Evolutionary conservation across 208 protist genomes (phyloP), one percentile per base, ranked within the genome.

Genomic region (Sergeia podlipaevii): DNA sequence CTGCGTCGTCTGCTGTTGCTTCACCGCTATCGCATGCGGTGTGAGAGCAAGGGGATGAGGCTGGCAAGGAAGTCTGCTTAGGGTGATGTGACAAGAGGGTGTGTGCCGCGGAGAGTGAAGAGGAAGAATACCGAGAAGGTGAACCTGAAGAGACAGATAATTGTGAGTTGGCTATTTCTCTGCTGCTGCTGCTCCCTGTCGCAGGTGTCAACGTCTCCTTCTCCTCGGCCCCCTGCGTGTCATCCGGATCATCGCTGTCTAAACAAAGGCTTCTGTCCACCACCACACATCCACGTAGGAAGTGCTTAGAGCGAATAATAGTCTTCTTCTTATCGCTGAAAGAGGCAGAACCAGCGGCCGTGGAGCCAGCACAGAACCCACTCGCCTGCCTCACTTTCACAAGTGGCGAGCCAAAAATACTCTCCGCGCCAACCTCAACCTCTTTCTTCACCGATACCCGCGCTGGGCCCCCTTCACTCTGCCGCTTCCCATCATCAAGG

Each of bases 271-370:
- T 27, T 3, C 13, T 37, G 8, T 27, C 38, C 28, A 39, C n/a
- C 28, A 42, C 39, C 0, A n/a, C 36, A 4, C 64, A 63, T 38
- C 60, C 61, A 29, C 60, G 11, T 46, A 78, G 32, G 41, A 89
- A 89, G 60, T 81, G 81, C 34, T 75, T 74, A 11, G 81, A 89
- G 10, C 81, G 76, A 49, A 89, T 77, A 7, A 57, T 36, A 4
- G 8, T 30, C 34, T 11, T 23, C 29, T 29, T 17, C 1, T 15
- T 36, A 29, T n/a, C 6, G 34, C 48, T 18, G 37, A 33, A 2
- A n/a, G n/a, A n/a, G n/a, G n/a, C n/a, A n/a, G n/a, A n/a, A n/a
- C n/a, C n/a, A n/a, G n/a, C 20, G 15, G 21, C 26, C 4, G 32
- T 30, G 11, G 3, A 30, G 3, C 23, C 18, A 15, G 61, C 52